Conservation (phyloP, 768 basidiomycete species). For the Rhizopogon vinicolor region DNA sequence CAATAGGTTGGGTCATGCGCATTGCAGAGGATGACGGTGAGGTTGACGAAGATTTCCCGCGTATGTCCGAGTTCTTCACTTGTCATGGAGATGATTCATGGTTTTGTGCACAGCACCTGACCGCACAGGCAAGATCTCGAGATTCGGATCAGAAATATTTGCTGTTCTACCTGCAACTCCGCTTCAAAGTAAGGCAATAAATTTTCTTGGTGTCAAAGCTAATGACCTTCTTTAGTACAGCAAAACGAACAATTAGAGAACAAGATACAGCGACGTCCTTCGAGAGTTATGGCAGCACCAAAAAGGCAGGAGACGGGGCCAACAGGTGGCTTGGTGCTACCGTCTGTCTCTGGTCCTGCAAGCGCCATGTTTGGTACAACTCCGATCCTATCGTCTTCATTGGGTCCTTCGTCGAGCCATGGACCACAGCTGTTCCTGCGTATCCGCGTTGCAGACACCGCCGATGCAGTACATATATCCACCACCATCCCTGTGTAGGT, state of each 20-base stretch:
- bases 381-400: slow-evolving; percentile 56
- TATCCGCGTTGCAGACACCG: slow-evolving; percentile 74
- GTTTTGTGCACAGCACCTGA: slow-evolving; percentile 70
- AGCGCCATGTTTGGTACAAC: slow-evolving; percentile 48
- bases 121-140: slow-evolving; percentile 75
- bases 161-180: slow-evolving; percentile 77
- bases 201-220: not conserved
- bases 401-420: slow-evolving; percentile 65
- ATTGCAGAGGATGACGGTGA: slow-evolving; percentile 98
- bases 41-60: slow-evolving; percentile 97
- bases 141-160: slow-evolving; percentile 88
- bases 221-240: slow-evolving; percentile 35
- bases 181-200: slow-evolving; percentile 51
- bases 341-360: slow-evolving; percentile 30
- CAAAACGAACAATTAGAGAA: slow-evolving; percentile 80
- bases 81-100: not conserved
- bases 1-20: slow-evolving; percentile 87
- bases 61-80: slow-evolving; percentile 36
- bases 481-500: slow-evolving; percentile 91
- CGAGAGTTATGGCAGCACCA: slow-evolving; percentile 52
- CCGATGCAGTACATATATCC: slow-evolving; percentile 79
- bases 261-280: slow-evolving; percentile 80
- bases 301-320: slow-evolving; percentile 52
- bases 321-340: slow-evolving; percentile 31
- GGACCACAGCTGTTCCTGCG: slow-evolving; percentile 83